These are phyloP conservation scores for Polyplosphaeria fusca DNA, from an alignment of 495 filamentous ascomycete species.

Conservation along the genomic window DNA sequence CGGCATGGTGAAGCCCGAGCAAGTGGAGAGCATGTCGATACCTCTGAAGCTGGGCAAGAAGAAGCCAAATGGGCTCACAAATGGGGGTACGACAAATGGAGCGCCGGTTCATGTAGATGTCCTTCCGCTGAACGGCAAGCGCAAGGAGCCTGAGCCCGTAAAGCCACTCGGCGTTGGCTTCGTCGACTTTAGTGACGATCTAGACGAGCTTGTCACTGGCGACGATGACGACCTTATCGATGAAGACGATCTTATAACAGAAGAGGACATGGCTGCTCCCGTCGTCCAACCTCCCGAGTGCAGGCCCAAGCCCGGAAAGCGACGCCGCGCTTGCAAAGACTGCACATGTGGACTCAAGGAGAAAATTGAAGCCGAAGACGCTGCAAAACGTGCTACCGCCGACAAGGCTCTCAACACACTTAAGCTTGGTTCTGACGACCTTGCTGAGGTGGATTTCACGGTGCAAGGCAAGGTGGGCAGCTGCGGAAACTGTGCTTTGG, in stretches of 20 bases:
- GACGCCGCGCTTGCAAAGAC: conserved; percentile 92
- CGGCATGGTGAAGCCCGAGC: conserved; percentile 71
- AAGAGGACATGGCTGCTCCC: conserved; percentile 71
- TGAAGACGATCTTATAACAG: conserved; percentile 79
- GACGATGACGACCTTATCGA: conserved; percentile 80
- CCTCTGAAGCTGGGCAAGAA: conserved; percentile 72
- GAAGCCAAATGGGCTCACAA: conserved; percentile 45
- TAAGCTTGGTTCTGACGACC: conserved; percentile 74
- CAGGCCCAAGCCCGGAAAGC: conserved; percentile 74
- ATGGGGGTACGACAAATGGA: conserved; percentile 27
- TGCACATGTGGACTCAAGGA: conserved; percentile 89
- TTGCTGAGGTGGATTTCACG: conserved; percentile 90
- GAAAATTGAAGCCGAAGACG: conserved; percentile 76
- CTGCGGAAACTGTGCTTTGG: conserved; percentile 88
- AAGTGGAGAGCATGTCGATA: conserved; percentile 60
- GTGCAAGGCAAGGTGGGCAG: conserved; percentile 91
- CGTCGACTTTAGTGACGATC: conserved; percentile 66
- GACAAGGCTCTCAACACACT: conserved; percentile 59
- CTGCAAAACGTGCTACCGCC: conserved; percentile 60
- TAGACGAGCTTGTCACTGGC: conserved; percentile 51
- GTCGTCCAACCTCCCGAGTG: conserved; percentile 78
- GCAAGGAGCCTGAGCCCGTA: conserved; percentile 44
- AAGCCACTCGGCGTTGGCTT: conserved; percentile 65
- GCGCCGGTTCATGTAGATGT: conserved; percentile 30
- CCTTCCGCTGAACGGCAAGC: conserved; percentile 40